Evolutionary conservation across 148 eudicot species (phyloP).

Genomic region (Heliamphora exappendiculata): DNA sequence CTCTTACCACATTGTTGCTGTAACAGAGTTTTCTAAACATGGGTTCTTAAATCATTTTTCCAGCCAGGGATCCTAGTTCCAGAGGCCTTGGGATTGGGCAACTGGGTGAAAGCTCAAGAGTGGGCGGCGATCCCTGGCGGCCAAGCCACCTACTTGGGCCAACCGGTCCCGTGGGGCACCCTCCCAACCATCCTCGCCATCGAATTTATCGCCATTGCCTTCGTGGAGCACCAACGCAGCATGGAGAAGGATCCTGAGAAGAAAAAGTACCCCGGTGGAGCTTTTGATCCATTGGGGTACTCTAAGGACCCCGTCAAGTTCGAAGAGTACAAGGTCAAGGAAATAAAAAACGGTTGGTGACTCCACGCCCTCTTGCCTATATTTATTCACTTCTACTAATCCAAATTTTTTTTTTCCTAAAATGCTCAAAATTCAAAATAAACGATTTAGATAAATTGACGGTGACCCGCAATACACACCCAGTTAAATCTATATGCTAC

Average conservation of each 20-base stretch:
- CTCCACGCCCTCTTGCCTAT: too few species aligned
- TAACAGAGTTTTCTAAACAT: neutral
- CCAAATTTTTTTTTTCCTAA: too few species aligned
- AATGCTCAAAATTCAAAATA: too few species aligned
- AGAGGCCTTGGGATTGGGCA: slow-evolving; percentile 90
- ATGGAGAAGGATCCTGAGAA: slow-evolving; percentile 90
- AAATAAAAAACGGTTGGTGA: slow-evolving; percentile 71
- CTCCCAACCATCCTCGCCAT: slow-evolving; percentile 82
- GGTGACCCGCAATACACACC: too few species aligned
- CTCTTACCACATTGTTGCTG: too few species aligned
- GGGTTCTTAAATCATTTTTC: slow-evolving; percentile 5
- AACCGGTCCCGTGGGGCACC: slow-evolving; percentile 98
- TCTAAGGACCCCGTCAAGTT: slow-evolving; percentile 86
- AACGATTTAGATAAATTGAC: too few species aligned
- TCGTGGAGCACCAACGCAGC: slow-evolving; percentile 88
- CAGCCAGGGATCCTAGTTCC: slow-evolving; percentile 95
- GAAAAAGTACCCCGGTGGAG: slow-evolving; percentile 98
- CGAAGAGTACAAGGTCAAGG: slow-evolving; percentile 85
- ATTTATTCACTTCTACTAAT: too few species aligned
- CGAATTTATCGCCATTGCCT: slow-evolving; percentile 77
- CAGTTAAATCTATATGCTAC: too few species aligned
- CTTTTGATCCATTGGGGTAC: slow-evolving; percentile 94
- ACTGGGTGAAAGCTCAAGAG: slow-evolving; percentile 98
- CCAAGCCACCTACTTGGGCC: slow-evolving; percentile 89
- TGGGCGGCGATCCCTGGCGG: slow-evolving; percentile 98